Conservation (phyloP, 352 stramenopile species). For the Globisporangium viniferum region DNA sequence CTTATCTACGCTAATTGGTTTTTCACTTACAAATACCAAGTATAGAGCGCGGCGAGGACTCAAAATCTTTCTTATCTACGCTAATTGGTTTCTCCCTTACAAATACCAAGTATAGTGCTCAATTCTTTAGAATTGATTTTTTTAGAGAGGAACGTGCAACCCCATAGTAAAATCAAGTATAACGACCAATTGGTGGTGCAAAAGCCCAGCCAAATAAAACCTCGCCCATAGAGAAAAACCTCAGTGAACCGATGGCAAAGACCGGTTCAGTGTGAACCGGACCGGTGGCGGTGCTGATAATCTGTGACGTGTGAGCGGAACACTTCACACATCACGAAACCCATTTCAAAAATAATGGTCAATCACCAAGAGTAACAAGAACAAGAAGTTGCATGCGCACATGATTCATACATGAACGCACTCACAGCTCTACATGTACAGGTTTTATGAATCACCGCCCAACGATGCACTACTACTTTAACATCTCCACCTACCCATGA, state of each 20-base stretch:
- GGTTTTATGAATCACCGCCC: neutral
- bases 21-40: no score
- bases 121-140: no score
- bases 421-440: neutral
- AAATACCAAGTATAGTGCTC: no score
- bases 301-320: slow-evolving; percentile 7
- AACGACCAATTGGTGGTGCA: neutral
- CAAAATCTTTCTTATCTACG: no score
- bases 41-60: no score
- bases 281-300: slow-evolving; percentile 1
- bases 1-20: no score
- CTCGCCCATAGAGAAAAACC: neutral
- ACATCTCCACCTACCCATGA: neutral
- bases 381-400: neutral
- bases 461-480: neutral
- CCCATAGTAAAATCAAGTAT: no score
- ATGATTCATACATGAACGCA: neutral
- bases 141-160: no score
- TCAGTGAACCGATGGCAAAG: neutral
- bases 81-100: no score
- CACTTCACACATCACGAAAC: neutral
- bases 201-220: neutral
- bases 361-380: neutral
- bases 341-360: neutral
- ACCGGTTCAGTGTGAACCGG: neutral